A percentile compares a stretch with the other conserved stretches of the same genome.
Evolutionary conservation across 2,329 filamentous ascomycete genomes (phyloP).

Genomic region (Colletotrichum australisinense): DNA sequence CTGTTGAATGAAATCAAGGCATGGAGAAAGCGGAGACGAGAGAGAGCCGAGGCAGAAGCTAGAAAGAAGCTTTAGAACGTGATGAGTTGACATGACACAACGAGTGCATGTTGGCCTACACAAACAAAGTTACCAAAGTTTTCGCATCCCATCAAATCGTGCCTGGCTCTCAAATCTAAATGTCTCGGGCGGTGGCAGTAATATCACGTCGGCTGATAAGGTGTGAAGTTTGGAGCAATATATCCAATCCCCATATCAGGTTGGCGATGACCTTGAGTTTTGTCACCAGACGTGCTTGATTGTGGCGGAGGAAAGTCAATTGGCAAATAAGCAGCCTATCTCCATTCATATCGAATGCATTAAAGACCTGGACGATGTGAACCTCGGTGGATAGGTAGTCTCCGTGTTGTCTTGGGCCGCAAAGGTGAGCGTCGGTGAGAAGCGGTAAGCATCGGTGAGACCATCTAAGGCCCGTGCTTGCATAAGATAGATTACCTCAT

Average conservation of each 20-base stretch:
- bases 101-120: background rate
- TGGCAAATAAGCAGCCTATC: background rate
- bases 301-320: background rate
- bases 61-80: slow-evolving; percentile 42
- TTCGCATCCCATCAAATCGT: background rate
- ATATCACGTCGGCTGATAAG: background rate
- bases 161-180: background rate
- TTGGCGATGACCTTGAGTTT: background rate
- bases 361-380: background rate
- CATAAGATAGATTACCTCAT: background rate
- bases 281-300: background rate
- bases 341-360: background rate
- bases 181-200: background rate
- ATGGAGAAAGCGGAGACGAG: slow-evolving; percentile 61
- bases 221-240: background rate
- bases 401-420: too few species aligned
- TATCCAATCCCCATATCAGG: background rate
- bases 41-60: slow-evolving; percentile 51
- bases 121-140: background rate
- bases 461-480: background rate
- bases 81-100: slow-evolving; percentile 33
- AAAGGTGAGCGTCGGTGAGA: background rate
- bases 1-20: slow-evolving; percentile 83
- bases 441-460: background rate
- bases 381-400: background rate